Percentiles rank a stretch among this genome's conserved stretches.
These are phyloP conservation scores for Datura wrightii DNA, from an alignment of 257 asterid genomes.

Conservation along the genomic window DNA sequence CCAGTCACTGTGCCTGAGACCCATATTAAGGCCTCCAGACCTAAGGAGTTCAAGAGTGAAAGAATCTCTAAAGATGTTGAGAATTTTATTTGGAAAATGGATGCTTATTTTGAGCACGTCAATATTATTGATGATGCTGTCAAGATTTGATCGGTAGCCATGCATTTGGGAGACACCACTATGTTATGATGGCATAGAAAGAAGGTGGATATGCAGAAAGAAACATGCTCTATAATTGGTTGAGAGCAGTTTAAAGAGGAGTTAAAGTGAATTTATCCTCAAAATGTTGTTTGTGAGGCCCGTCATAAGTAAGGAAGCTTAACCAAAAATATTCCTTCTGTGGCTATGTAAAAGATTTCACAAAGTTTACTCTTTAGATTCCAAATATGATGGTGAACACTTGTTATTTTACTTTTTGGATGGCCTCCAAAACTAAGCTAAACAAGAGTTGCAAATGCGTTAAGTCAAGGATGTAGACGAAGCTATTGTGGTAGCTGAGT, in stretches of 20 bases:
- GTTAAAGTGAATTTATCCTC: too few relatives aligned
- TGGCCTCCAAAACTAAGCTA: not conserved
- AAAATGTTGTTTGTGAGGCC: not conserved
- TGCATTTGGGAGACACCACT: too few relatives aligned
- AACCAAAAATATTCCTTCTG: not conserved
- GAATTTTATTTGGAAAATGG: not conserved
- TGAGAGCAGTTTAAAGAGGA: too few relatives aligned
- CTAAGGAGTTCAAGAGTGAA: too few relatives aligned
- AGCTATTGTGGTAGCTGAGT: not conserved
- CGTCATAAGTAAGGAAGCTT: not conserved
- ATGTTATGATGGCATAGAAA: too few relatives aligned
- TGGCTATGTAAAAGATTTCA: not conserved
- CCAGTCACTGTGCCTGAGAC: not conserved
- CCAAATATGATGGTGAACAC: too few relatives aligned
- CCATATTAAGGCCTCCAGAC: not conserved
- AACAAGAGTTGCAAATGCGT: not conserved
- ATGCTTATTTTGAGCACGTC: not conserved
- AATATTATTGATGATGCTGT: too few relatives aligned
- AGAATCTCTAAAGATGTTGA: not conserved
- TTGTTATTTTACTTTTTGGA: not conserved
- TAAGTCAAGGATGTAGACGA: not conserved
- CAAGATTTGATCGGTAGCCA: not conserved
- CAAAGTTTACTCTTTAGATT: not conserved
- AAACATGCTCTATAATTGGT: accelerated
- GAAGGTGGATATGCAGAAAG: too few relatives aligned